phyloP scores from a whole-genome alignment of 306 rosid genomes.

The Inga oerstediana region DNA sequence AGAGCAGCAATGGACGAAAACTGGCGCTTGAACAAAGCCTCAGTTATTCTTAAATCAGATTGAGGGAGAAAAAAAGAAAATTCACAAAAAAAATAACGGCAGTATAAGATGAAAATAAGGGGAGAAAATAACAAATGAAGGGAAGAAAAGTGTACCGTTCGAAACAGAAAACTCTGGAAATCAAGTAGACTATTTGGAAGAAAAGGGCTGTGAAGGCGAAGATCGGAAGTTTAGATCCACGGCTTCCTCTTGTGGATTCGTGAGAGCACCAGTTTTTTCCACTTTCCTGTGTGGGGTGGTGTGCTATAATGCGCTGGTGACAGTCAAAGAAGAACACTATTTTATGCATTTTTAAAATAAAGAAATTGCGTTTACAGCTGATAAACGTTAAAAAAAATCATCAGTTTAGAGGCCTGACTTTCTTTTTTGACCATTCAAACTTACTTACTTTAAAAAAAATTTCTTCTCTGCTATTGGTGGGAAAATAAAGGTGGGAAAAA shows the following conservation, averaged over 20 bases:
- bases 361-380: background rate
- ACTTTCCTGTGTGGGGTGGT: constrained; percentile 42
- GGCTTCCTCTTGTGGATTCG: constrained; percentile 37
- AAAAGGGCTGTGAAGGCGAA: background rate
- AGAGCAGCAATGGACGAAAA: constrained; percentile 9
- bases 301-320: constrained; percentile 60
- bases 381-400: background rate
- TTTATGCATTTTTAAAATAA: background rate
- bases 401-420: constrained; percentile 17
- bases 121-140: background rate
- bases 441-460: constrained; percentile 19
- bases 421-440: constrained; percentile 56
- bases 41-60: background rate
- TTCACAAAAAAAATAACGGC: background rate
- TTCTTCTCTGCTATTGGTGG: background rate
- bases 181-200: constrained; percentile 22
- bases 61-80: background rate
- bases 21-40: background rate
- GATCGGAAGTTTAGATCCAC: constrained; percentile 49
- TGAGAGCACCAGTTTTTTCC: constrained; percentile 34
- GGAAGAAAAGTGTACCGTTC: constrained; percentile 36
- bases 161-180: constrained; percentile 29
- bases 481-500: constrained; percentile 6
- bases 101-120: background rate
- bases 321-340: constrained; percentile 58